Base-by-base conservation (phyloP, 495 filamentous ascomycete genomes). In the Niebla homalea region DNA sequence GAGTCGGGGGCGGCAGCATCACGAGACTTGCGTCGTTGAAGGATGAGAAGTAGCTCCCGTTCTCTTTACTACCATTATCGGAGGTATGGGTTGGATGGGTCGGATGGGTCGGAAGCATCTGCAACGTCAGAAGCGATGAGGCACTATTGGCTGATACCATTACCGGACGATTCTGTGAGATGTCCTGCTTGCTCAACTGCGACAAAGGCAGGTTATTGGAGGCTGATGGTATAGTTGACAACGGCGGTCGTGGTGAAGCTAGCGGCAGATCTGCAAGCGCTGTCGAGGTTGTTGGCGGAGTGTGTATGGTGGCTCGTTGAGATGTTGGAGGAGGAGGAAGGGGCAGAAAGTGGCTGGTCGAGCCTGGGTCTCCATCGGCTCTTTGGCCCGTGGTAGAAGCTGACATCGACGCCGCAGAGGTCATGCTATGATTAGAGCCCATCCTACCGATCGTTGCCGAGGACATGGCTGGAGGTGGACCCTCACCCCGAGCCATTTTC, bases 401-500 rank as follows among this genome's bases (percentile, higher is more conserved):
- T 16, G 22, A 18, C 6, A 19, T 12, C 5, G 49, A 55, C 42
- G 20, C 44, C 2, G 48, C 36, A 22, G 54, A 50, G 5, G 25
- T 20, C 15, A 18, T 45, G 22, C 50, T 54, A 22, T 44, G 51
- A 20, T 51, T 42, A 36, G 55, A 52, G 14, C 37, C 16, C 14
- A 22, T 48, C 44, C 57, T 51, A 20, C 53, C 55, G 40, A 55
- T 55, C 14, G 49, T 26, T 22, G 14, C 16, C 5, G 58, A 42
- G 19, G 52, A 43, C 7, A 42, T 39, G 15, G 46, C 20, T 1
- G 45, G 16, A 19, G 25, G 21, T 29, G 50, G 48, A 36, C 44
- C 43, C 25, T 64, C 62, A 2, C 57, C 61, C 23, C 51, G 45
- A 35, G 57, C 62, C 11, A 64, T 16, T 39, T 63, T 69, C 18